These are phyloP conservation scores for Penicillium riverlandense DNA, from an alignment of 495 filamentous ascomycete genomes.

Conservation along the genomic window DNA sequence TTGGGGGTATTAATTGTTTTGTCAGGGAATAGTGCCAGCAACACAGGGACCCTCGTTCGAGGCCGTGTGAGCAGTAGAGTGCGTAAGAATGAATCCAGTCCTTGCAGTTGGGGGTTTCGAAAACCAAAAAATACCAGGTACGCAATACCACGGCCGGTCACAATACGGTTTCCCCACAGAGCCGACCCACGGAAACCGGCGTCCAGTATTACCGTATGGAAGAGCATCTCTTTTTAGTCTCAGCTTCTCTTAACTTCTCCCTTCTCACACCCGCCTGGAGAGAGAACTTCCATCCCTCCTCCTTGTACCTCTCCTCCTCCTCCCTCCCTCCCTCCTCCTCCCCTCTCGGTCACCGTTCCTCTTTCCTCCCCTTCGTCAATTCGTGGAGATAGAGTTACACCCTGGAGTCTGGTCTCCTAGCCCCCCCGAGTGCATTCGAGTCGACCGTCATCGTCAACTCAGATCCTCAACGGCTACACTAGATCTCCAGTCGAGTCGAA, in stretches of 20 bases:
- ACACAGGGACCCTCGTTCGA: too few relatives aligned
- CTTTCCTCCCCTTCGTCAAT: constrained; percentile 47
- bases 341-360: constrained; percentile 33
- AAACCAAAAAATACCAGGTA: too few relatives aligned
- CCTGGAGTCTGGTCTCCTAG: constrained; percentile 32
- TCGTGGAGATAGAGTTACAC: constrained; percentile 23
- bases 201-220: not conserved
- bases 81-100: too few relatives aligned
- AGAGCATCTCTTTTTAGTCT: constrained; percentile 29
- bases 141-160: too few relatives aligned
- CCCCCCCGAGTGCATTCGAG: too few relatives aligned
- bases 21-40: too few relatives aligned
- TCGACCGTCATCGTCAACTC: too few relatives aligned
- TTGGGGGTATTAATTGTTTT: too few relatives aligned
- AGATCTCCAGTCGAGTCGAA: constrained; percentile 41
- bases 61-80: too few relatives aligned
- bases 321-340: constrained; percentile 26
- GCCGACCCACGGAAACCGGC: too few relatives aligned
- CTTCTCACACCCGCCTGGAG: constrained; percentile 43
- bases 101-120: too few relatives aligned
- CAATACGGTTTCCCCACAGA: too few relatives aligned
- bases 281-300: constrained; percentile 34
- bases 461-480: constrained; percentile 3
- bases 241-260: constrained; percentile 24
- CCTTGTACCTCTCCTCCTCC: constrained; percentile 19